These are phyloP conservation scores for Penicillium roqueforti DNA, from an alignment of 495 filamentous ascomycete genomes.

Conservation along the genomic window DNA sequence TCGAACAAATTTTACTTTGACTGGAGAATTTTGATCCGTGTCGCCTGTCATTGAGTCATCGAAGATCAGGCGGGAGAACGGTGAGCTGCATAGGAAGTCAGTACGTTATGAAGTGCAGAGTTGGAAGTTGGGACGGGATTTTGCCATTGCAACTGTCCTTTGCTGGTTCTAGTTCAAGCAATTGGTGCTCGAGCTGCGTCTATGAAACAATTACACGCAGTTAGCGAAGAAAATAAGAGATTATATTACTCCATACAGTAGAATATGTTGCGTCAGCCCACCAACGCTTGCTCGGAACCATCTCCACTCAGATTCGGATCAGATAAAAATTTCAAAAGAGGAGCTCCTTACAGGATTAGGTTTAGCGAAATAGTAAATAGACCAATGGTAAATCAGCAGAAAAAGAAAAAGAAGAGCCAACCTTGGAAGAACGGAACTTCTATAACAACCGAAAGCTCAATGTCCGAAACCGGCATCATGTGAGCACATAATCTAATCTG, in stretches of 20 bases:
- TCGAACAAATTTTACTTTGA: not conserved
- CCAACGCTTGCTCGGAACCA: slow-evolving; percentile 16
- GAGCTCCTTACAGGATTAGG: not conserved
- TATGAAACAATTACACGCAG: slow-evolving; percentile 4
- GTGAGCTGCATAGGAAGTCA: not conserved
- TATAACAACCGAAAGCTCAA: slow-evolving; percentile 8
- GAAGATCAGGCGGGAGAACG: slow-evolving; percentile 1
- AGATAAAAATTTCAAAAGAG: slow-evolving; percentile 23
- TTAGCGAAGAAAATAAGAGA: slow-evolving; percentile 8
- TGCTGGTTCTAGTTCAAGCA: not conserved
- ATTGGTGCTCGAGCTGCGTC: not conserved
- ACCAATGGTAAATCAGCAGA: not conserved
- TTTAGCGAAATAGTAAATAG: not conserved
- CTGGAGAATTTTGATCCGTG: not conserved
- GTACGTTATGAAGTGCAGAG: not conserved
- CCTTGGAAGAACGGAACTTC: too few species aligned
- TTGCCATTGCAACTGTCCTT: not conserved
- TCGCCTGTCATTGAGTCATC: slow-evolving; percentile 3
- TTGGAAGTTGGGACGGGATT: not conserved
- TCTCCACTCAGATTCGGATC: slow-evolving; percentile 17
- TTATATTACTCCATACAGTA: not conserved
- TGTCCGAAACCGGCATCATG: slow-evolving; percentile 34
- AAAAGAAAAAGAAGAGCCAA: not conserved
- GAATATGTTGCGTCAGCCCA: slow-evolving; percentile 20
- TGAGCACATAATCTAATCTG: slow-evolving; percentile 44